A percentile compares a stretch with the other conserved stretches of the same genome.
phyloP scores from a whole-genome alignment of 805 yeast genomes.

The Hanseniaspora singularis region DNA sequence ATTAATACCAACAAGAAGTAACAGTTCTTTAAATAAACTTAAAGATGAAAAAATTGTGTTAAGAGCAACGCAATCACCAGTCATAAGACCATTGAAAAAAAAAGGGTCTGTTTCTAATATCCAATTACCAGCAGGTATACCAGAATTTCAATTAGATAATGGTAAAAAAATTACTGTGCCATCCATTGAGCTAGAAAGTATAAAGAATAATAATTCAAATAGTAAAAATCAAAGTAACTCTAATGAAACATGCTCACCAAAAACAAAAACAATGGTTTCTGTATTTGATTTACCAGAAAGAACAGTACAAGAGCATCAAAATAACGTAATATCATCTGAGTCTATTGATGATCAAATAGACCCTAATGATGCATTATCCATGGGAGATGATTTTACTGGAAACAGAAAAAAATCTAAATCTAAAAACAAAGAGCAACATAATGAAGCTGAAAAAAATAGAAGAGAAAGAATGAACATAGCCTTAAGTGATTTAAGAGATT shows the following conservation, averaged over 20 bases:
- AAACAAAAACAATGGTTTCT: no score
- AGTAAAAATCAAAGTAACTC: no score
- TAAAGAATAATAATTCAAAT: no score
- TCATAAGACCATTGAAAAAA: constrained; percentile 13
- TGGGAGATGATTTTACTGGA: no score
- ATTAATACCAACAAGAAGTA: not conserved
- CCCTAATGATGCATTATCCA: no score
- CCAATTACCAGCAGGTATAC: not conserved
- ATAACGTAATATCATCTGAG: no score
- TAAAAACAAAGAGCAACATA: constrained; percentile 42
- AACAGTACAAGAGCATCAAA: no score
- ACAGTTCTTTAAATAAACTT: not conserved
- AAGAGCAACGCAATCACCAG: constrained; percentile 16
- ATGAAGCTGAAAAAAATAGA: constrained; percentile 91
- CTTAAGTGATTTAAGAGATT: constrained; percentile 54
- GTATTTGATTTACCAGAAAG: no score
- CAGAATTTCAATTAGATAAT: constrained; percentile 1
- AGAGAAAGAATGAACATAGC: constrained; percentile 87
- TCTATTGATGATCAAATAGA: no score
- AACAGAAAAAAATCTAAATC: not conserved
- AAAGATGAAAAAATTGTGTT: constrained; percentile 5
- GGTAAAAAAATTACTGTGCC: no score
- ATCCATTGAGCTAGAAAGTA: no score
- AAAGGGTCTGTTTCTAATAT: constrained; percentile 2
- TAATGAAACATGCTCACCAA: no score